Percentiles rank a stretch among this genome's conserved stretches.
phyloP scores from a whole-genome alignment of 2,329 filamentous ascomycete genomes.

The Xylaria sp. region DNA sequence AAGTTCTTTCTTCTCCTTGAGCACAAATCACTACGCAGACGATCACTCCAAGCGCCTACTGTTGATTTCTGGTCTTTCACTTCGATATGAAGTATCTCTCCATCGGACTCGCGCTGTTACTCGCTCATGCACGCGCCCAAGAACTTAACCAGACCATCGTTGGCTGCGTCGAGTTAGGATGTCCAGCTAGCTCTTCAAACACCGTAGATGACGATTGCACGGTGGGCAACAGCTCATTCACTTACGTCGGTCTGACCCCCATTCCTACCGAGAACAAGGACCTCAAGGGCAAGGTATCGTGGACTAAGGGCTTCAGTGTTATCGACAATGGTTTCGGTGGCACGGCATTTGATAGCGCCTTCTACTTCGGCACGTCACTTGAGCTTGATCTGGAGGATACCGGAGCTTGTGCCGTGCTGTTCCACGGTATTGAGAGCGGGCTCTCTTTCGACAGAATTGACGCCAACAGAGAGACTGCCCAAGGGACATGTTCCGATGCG shows the following conservation, averaged over 20 bases:
- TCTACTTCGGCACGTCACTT: slow-evolving; percentile 31
- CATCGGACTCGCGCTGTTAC: slow-evolving; percentile 6
- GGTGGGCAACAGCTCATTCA: slow-evolving; percentile 30
- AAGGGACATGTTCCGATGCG: slow-evolving; percentile 33
- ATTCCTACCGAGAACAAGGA: slow-evolving; percentile 15
- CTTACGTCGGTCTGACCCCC: slow-evolving; percentile 29
- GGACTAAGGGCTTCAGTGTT: slow-evolving; percentile 32
- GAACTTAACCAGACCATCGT: slow-evolving; percentile 34
- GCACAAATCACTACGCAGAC: no score
- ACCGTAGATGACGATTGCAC: slow-evolving; percentile 32
- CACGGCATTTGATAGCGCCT: slow-evolving; percentile 27
- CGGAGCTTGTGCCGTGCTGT: slow-evolving; percentile 32
- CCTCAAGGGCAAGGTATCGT: slow-evolving; percentile 30
- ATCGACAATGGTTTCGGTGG: background rate
- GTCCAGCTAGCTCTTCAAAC: slow-evolving; percentile 25
- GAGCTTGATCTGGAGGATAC: slow-evolving; percentile 22
- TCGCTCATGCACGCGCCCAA: slow-evolving; percentile 11
- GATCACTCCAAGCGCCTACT: no score
- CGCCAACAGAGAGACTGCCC: slow-evolving; percentile 5
- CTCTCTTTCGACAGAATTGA: slow-evolving; percentile 13
- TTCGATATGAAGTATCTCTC: background rate
- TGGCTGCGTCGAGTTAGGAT: slow-evolving; percentile 34
- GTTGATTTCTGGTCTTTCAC: background rate
- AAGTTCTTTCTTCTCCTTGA: no score
- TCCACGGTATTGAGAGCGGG: slow-evolving; percentile 21